Evolutionary conservation across 495 filamentous ascomycete genomes (phyloP), one percentile per base, ranked within the genome.

Genomic region (Cladorrhinum samala): DNA sequence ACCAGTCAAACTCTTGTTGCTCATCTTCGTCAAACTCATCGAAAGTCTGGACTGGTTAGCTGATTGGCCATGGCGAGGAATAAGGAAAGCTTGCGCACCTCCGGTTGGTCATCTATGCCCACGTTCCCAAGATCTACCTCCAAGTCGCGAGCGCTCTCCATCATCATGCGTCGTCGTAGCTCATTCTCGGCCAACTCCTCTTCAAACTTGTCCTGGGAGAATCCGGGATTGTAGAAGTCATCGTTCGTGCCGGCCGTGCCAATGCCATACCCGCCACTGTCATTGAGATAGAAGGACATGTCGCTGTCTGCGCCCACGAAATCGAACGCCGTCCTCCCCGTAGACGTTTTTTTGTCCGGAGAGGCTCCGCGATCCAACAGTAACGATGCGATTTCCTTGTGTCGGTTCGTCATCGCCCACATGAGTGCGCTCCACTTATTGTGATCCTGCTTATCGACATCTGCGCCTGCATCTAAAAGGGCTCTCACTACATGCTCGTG

Each of bases 331-430:
- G 91, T 97, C 56, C 94, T 83, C 27, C 93, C 93, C 2, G 88
- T 88, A 1, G 88, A 89, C 0, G 93, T 97, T 67, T 93, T 95
- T 53, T 93, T 86, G 66, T 96, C 91, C 18, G 91, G 82, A n/a
- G 90, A 96, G 13, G 93, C 93, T 2, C 94, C 94, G 63, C 92
- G 85, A 61, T 97, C 92, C 25, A 99, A 77, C 18, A 99, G 71
- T 14, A 88, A 74, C 62, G 96, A 96, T 19, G 89, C 89, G 60
- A 99, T 97, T 24, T 83, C 84, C 68, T 96, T 96, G 66, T 99
- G 93, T 56, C 91, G 77, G 65, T 97, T 99, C 37, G 93, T 97
- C 89, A 96, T 97, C 25, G 93, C 93, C 93, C 93, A 99, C 93
- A 97, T 99, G 60, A 99, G 73, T 16, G 93, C 85, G 66, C 89